Evolutionary conservation across 352 stramenopile species (phyloP), one percentile per base, ranked within the genome.

Genomic region (Globisporangium uncinulatum): DNA sequence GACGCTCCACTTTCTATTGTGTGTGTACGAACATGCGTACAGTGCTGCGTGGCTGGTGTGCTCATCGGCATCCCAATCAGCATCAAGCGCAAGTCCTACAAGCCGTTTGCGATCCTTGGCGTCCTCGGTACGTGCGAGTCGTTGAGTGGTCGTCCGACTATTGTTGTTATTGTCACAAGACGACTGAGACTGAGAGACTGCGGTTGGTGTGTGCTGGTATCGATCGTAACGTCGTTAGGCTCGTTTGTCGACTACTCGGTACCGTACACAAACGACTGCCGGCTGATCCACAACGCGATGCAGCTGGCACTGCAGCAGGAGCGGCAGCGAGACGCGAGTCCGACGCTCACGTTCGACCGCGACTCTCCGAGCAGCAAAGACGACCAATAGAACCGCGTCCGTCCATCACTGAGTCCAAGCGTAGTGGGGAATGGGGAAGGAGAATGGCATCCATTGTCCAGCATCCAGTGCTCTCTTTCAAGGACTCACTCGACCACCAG

Each of bases 191-290:
- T 45, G 9, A 20, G 41, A 9, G 41, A 17, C 1, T 63, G 15
- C 4, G 31, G 19, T n/a, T 54, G 9, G 19, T 52, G 6, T n/a
- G 15, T n/a, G 24, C 14, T 29, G 49, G 17, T 61, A 6, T 48
- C 17, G 63, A 29, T 39, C 49, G 10, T 52, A 34, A 15, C 41
- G 8, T 31, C 19, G 53, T 39, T 49, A 92, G 83, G 83, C 13
- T 93, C 83, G 19, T 93, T 93, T 44, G 73, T 93, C 47, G 83
- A 93, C 65, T 93, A 93, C 63, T 91, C 83, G 59, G 73, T 88
- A 44, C 83, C 83, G 51, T 93, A 93, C 70, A 91, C 81, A 21
- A 76, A 74, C 45, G 81, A 91, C 71, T 91, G 81, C 61, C 72
- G 81, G 2, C 74, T 85, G 59, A 91, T 91, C 61, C 78, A 87